Percentiles rank a stretch among this genome's conserved stretches.
phyloP scores from a whole-genome alignment of 768 basidiomycete genomes.

The Galerina marginata region DNA sequence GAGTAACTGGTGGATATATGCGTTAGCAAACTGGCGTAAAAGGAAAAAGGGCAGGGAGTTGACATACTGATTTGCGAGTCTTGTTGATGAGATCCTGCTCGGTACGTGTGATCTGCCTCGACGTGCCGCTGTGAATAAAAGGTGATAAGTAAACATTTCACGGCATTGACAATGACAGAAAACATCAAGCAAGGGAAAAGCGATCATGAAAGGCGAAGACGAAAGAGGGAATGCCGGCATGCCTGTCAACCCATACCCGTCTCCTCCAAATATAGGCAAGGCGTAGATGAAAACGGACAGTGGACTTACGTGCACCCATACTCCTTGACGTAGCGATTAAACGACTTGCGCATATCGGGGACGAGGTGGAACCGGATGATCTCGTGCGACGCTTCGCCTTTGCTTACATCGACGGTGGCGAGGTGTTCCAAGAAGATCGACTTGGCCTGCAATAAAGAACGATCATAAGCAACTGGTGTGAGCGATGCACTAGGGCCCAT shows the following conservation, averaged over 20 bases:
- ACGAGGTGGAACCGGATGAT: conserved; percentile 38
- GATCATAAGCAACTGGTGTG: neutral
- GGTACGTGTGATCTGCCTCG: conserved; percentile 29
- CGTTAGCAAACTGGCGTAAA: neutral
- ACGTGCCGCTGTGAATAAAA: conserved; percentile 22
- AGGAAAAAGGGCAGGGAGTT: neutral
- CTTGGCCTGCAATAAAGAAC: conserved; percentile 23
- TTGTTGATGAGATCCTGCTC: conserved; percentile 37
- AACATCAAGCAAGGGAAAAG: neutral
- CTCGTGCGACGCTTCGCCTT: conserved; percentile 26
- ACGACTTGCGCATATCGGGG: conserved; percentile 34
- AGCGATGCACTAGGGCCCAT: too few species aligned
- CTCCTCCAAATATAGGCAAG: neutral
- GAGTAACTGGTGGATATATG: conserved; percentile 7
- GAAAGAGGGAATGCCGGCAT: neutral
- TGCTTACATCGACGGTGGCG: conserved; percentile 29
- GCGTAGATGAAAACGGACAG: neutral
- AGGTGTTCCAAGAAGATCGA: conserved; percentile 27
- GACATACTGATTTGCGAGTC: conserved; percentile 32
- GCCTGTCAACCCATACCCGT: neutral
- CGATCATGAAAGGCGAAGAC: neutral
- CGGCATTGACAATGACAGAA: neutral
- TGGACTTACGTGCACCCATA: conserved; percentile 34
- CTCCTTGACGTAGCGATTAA: conserved; percentile 33
- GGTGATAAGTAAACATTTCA: neutral